Conservation (phyloP, 2,329 filamentous ascomycete genomes). For the Ceratocystis ficicola region DNA sequence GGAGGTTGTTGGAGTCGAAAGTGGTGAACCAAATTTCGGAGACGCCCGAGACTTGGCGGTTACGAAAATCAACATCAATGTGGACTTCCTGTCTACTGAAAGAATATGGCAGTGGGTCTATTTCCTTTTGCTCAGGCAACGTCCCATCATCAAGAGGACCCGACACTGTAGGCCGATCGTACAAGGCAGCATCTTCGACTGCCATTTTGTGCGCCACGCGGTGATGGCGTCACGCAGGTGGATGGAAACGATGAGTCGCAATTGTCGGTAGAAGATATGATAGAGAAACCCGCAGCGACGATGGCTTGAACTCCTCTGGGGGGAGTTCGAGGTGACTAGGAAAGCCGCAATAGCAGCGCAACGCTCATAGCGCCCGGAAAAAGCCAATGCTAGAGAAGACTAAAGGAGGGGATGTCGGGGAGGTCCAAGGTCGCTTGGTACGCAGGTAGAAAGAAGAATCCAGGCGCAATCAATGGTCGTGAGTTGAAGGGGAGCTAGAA, state of each 20-base stretch:
- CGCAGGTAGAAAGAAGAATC: not conserved
- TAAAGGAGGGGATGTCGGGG: not conserved
- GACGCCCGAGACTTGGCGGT: conserved; percentile 60
- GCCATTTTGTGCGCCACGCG: not conserved
- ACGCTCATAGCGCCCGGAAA: conserved; percentile 17
- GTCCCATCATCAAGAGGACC: conserved; percentile 26
- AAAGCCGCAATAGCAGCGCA: conserved; percentile 19
- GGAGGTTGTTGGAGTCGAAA: conserved; percentile 44
- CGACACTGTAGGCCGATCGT: conserved; percentile 13
- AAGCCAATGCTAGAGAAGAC: conserved; percentile 3
- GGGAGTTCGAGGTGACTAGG: conserved; percentile 13
- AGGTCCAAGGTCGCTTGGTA: not conserved
- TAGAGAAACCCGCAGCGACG: not conserved
- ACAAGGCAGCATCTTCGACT: conserved; percentile 7
- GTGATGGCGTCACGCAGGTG: not conserved
- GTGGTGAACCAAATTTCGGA: conserved; percentile 69
- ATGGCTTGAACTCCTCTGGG: conserved; percentile 6
- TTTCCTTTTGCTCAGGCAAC: conserved; percentile 30
- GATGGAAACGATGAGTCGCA: not conserved
- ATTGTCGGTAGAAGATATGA: not conserved
- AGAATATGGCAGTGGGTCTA: conserved; percentile 34
- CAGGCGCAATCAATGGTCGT: not conserved
- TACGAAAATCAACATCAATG: conserved; percentile 76
- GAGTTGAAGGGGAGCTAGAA: not conserved
- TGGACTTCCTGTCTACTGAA: conserved; percentile 78